Conservation (phyloP, 441 rosid genomes). For the Brassica balearica region DNA sequence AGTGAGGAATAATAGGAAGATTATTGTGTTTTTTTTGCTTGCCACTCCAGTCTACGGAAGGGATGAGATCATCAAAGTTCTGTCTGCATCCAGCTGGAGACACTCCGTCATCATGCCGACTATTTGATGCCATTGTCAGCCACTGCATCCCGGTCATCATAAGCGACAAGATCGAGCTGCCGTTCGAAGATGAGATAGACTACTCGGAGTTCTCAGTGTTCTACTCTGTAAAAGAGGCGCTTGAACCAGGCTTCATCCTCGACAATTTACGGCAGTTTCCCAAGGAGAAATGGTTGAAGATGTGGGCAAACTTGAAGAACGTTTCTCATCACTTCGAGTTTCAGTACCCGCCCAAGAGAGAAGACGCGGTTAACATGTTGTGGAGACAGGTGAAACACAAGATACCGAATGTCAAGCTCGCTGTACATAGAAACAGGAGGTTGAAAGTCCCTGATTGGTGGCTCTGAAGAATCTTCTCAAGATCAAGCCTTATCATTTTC, state of each 20-base stretch:
- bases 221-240: constrained; percentile 78
- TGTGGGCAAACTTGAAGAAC: constrained; percentile 83
- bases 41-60: constrained; percentile 69
- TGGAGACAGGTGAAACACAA: constrained; percentile 94
- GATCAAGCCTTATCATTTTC: constrained; percentile 28
- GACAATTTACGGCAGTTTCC: constrained; percentile 69
- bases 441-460: constrained; percentile 95
- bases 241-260: constrained; percentile 75
- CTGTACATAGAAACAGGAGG: constrained; percentile 78
- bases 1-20: neutral
- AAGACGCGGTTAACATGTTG: constrained; percentile 82
- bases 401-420: constrained; percentile 68
- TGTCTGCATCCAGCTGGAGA: constrained; percentile 96
- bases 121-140: constrained; percentile 94
- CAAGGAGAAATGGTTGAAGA: constrained; percentile 75
- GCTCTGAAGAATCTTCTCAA: constrained; percentile 46
- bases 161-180: constrained; percentile 88
- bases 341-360: constrained; percentile 80
- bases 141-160: constrained; percentile 92
- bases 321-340: constrained; percentile 83
- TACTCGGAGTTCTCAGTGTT: constrained; percentile 77
- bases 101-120: constrained; percentile 94
- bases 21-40: constrained; percentile 30
- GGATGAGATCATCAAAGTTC: constrained; percentile 92
- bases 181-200: constrained; percentile 91